These are phyloP conservation scores for Coprinopsis sp. DNA, from an alignment of 768 basidiomycete genomes.

Conservation along the genomic window DNA sequence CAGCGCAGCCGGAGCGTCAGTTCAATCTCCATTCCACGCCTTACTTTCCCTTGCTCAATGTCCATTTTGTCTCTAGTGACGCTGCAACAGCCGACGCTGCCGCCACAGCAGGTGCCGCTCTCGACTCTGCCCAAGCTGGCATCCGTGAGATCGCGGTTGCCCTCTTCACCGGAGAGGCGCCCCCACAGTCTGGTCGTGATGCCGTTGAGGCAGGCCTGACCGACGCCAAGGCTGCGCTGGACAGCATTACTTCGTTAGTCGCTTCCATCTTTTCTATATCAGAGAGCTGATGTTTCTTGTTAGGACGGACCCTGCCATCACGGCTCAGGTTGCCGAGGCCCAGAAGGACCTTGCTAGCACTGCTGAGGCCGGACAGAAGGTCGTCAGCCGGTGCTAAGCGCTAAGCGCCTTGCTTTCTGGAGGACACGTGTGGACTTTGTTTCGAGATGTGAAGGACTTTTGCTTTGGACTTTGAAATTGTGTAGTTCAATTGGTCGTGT, in stretches of 20 bases:
- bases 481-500: too few species aligned
- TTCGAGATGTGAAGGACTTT: too few species aligned
- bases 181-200: slow-evolving; percentile 21
- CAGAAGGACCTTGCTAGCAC: slow-evolving; percentile 16
- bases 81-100: slow-evolving; percentile 18
- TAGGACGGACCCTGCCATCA: slow-evolving; percentile 20
- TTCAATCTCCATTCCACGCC: background rate
- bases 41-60: background rate
- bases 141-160: slow-evolving; percentile 21
- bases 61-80: slow-evolving; percentile 13
- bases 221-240: slow-evolving; percentile 18
- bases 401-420: too few species aligned
- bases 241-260: slow-evolving; percentile 21
- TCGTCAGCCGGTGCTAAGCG: slow-evolving; percentile 20
- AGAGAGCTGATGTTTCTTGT: background rate
- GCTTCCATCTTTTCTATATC: background rate
- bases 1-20: slow-evolving; percentile 15
- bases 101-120: slow-evolving; percentile 16
- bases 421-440: too few species aligned
- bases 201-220: slow-evolving; percentile 18
- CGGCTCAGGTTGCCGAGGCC: slow-evolving; percentile 16
- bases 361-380: slow-evolving; percentile 18
- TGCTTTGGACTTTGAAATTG: too few species aligned
- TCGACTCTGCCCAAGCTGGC: slow-evolving; percentile 19
- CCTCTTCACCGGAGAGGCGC: slow-evolving; percentile 15